Conservation (phyloP, 2,329 filamentous ascomycete species). For the Ceratocystiopsis minuta region DNA sequence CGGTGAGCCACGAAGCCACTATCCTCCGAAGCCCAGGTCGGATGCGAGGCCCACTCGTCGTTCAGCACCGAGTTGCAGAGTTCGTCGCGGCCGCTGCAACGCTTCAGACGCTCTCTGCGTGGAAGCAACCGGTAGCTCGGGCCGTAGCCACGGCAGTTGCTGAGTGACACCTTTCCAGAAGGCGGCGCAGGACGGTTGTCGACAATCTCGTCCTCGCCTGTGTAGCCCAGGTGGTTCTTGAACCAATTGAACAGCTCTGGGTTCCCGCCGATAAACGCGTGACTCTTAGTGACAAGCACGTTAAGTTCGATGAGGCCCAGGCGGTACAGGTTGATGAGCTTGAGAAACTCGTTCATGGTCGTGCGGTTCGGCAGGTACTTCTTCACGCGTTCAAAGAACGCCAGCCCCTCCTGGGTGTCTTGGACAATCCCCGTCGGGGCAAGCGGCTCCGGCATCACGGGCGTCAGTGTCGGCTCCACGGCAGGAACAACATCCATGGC, state of each 20-base stretch:
- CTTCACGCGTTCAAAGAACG: constrained; percentile 91
- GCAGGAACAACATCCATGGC: constrained; percentile 38
- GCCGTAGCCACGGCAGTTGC: constrained; percentile 87
- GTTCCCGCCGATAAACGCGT: constrained; percentile 73
- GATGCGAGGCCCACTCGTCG: constrained; percentile 96
- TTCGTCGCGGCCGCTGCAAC: constrained; percentile 85
- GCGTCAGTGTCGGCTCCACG: constrained; percentile 74
- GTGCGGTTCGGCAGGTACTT: constrained; percentile 89
- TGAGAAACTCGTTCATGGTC: constrained; percentile 87
- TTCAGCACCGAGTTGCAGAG: constrained; percentile 88
- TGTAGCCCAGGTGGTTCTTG: constrained; percentile 64
- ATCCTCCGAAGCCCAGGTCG: constrained; percentile 96
- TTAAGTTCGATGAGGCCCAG: constrained; percentile 81
- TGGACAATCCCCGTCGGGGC: constrained; percentile 54
- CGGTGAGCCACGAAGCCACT: constrained; percentile 93
- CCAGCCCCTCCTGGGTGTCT: constrained; percentile 70
- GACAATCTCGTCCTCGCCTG: constrained; percentile 58
- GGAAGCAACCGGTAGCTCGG: constrained; percentile 89
- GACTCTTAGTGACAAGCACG: constrained; percentile 65
- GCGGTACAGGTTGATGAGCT: constrained; percentile 88
- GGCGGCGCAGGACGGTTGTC: constrained; percentile 63
- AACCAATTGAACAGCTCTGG: constrained; percentile 80
- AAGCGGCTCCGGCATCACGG: constrained; percentile 72
- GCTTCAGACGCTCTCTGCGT: constrained; percentile 70
- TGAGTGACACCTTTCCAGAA: constrained; percentile 70